Base-by-base conservation (phyloP, 306 rosid genomes). In the Ceratonia siliqua region DNA sequence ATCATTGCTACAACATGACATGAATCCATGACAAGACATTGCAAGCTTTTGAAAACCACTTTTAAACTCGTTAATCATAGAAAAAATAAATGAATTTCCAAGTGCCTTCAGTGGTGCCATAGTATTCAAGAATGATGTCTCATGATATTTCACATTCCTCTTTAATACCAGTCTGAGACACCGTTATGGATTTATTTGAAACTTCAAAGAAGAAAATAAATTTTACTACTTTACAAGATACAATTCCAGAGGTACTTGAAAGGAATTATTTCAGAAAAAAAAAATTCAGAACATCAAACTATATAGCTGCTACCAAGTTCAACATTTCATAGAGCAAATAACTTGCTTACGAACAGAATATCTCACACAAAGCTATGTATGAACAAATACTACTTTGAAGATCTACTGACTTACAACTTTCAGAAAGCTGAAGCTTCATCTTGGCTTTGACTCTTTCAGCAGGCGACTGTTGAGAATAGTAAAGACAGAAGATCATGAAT, bases 401-500 rank as follows among this genome's bases (percentile, higher is more conserved):
- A 62, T 74, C 15, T 3, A 39, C 55, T 2, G 61, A 65, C 73
- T 80, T 82, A 90, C 99, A 88, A 45, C 96, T 92, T 78, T 90
- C 89, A 33, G 95, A 82, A 78, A 94, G 97, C 86, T 94, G 96
- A 71, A 88, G 89, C 78, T 90, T 94, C 96, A 90, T 92, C 92
- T 89, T 92, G 17, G 96, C 97, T 78, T 88, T 94, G 52, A 94
- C 93, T 83, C 92, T 90, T 80, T 92, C 99, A n/a, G 90, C 93
- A 30, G 91, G 83, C 25, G 92, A 67, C 97, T 94, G 89, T 76
- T 46, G 77, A 81, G 8, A 70, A 68, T 62, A 69, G n/a, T 39
- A 77, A 75, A 56, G 38, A 74, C n/a, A 82, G 33, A 74, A 18
- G 30, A 9, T 33, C 67, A 77, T 4, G 18, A 72, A 24, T 24